A percentile compares a stretch with the other conserved stretches of the same genome.
Evolutionary conservation across 768 basidiomycete genomes (phyloP).

Genomic region (Ramaria sp.): DNA sequence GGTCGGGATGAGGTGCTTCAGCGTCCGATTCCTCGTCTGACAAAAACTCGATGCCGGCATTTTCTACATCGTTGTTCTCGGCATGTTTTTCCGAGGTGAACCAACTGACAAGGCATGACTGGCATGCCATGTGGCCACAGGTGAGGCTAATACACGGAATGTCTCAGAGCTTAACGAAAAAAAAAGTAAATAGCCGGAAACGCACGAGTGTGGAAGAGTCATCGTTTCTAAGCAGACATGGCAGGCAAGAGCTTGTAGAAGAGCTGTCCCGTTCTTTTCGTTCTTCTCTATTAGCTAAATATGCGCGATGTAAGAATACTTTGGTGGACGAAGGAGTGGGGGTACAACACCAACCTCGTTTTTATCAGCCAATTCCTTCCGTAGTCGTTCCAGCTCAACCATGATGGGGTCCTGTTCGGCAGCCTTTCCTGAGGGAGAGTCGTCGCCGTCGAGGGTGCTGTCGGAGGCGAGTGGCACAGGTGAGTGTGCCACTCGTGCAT

Average conservation of each 20-base stretch:
- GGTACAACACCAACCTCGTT: neutral
- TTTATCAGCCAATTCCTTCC: neutral
- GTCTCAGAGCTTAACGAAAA: neutral
- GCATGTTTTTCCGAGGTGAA: neutral
- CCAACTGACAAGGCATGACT: slow-evolving; percentile 3
- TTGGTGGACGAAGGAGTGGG: neutral
- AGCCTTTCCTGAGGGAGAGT: slow-evolving; percentile 19
- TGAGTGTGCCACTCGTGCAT: neutral
- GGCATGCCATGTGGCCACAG: slow-evolving; percentile 6
- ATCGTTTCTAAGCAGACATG: slow-evolving; percentile 1
- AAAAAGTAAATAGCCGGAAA: neutral
- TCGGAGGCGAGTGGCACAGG: neutral
- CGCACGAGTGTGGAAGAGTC: neutral
- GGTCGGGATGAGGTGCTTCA: neutral
- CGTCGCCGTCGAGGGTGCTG: neutral
- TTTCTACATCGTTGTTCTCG: neutral
- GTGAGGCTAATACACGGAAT: neutral
- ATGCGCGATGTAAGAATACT: neutral
- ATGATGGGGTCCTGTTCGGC: slow-evolving; percentile 53
- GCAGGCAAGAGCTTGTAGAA: neutral
- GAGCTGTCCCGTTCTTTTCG: neutral
- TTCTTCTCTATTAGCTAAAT: neutral
- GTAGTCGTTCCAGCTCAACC: slow-evolving; percentile 37
- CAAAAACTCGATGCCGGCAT: neutral
- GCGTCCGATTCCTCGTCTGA: neutral